phyloP scores from a whole-genome alignment of 2,329 filamentous ascomycete genomes.

The Zopfia rhizophila region DNA sequence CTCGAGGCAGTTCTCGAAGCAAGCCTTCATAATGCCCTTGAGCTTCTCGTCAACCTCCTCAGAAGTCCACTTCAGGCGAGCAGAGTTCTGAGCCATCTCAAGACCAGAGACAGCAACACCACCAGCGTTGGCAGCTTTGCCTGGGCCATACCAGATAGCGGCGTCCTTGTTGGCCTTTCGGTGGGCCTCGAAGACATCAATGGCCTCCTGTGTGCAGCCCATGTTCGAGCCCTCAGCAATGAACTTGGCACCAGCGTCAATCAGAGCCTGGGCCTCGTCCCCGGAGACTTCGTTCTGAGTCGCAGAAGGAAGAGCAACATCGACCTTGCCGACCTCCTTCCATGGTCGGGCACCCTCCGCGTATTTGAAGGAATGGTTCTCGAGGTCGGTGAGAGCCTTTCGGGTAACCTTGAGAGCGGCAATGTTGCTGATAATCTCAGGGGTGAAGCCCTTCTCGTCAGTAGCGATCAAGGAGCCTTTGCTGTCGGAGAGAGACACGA shows the following conservation, averaged over 20 bases:
- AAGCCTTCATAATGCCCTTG: slow-evolving; percentile 93
- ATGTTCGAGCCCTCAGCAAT: slow-evolving; percentile 99
- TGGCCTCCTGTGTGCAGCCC: slow-evolving; percentile 96
- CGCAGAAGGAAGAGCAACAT: slow-evolving; percentile 90
- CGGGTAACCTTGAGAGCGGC: slow-evolving; percentile 87
- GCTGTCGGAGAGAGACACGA: slow-evolving; percentile 93
- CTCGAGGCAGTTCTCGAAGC: slow-evolving; percentile 87
- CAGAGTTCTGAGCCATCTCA: slow-evolving; percentile 98
- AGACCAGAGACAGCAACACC: slow-evolving; percentile 97
- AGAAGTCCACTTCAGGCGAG: slow-evolving; percentile 83
- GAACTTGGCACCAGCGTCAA: slow-evolving; percentile 80
- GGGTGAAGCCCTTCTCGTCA: slow-evolving; percentile 76
- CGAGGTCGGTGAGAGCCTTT: slow-evolving; percentile 80
- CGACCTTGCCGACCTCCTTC: slow-evolving; percentile 88
- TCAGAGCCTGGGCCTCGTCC: slow-evolving; percentile 86
- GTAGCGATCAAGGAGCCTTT: slow-evolving; percentile 83
- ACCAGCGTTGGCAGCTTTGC: slow-evolving; percentile 95
- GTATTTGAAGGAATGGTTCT: slow-evolving; percentile 81
- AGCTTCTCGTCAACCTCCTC: slow-evolving; percentile 94
- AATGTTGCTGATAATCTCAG: slow-evolving; percentile 81
- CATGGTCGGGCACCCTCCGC: slow-evolving; percentile 88
- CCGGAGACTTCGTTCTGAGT: slow-evolving; percentile 98
- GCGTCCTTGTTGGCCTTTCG: slow-evolving; percentile 74
- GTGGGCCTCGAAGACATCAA: slow-evolving; percentile 87
- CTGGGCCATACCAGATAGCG: slow-evolving; percentile 94